Evolutionary conservation across 345 rosid species (phyloP).

Genomic region (Melaleuca alternifolia): DNA sequence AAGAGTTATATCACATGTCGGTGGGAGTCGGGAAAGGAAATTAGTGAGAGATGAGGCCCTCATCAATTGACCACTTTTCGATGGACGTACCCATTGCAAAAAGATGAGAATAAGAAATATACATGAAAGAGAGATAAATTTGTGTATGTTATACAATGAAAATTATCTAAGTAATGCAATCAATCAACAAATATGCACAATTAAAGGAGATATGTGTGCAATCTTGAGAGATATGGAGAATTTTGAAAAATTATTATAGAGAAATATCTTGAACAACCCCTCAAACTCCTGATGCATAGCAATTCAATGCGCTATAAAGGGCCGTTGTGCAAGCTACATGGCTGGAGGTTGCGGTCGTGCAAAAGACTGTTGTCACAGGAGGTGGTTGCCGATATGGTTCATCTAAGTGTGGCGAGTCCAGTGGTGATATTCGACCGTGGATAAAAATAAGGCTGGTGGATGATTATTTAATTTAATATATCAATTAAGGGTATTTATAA

Average conservation of each 20-base stretch:
- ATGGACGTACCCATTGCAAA: neutral
- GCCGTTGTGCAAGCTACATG: neutral
- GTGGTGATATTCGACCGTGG: neutral
- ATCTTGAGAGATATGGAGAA: neutral
- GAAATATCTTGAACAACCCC: neutral
- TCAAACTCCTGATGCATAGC: neutral
- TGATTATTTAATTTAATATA: neutral
- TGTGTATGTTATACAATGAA: too few species aligned
- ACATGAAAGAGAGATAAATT: too few species aligned
- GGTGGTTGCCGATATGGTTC: neutral
- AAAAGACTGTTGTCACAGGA: neutral
- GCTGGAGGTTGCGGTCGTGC: neutral
- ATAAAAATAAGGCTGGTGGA: neutral
- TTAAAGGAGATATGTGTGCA: neutral
- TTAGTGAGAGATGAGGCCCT: neutral
- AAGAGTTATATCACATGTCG: neutral
- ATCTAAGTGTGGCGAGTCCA: neutral
- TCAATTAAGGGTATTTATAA: neutral
- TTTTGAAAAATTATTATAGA: fast-evolving
- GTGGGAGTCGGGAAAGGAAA: neutral
- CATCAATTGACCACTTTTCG: neutral
- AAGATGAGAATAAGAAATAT: neutral
- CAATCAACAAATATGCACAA: neutral
- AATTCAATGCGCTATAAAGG: neutral
- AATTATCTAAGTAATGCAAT: neutral